Conservation (phyloP, 1,284 basidiomycete genomes). For the Leccinum fallax region DNA sequence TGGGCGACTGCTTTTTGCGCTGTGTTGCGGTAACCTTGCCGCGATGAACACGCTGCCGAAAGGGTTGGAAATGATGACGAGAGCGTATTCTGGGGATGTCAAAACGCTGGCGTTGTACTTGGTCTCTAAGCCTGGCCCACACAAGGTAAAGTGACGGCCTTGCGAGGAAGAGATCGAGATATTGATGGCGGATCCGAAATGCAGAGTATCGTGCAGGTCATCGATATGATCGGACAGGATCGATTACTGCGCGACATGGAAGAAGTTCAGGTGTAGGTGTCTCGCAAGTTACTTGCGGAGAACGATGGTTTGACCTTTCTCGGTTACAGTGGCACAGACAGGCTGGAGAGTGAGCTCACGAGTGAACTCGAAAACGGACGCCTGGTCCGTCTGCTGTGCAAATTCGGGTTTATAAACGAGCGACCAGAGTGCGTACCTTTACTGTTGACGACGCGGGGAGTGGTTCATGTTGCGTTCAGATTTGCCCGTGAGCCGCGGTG, state of each 20-base stretch:
- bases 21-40: conserved; percentile 70
- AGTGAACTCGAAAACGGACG: conserved; percentile 97
- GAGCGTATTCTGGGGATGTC: conserved; percentile 81
- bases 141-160: conserved; percentile 46
- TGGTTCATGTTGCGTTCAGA: conserved; percentile 43
- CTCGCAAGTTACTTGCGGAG: not conserved
- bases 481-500: conserved; percentile 95
- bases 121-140: conserved; percentile 69
- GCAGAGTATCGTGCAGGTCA: conserved; percentile 78
- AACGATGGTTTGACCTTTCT: conserved; percentile 5
- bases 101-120: conserved; percentile 82
- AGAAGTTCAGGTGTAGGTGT: conserved; percentile 71
- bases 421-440: conserved; percentile 80
- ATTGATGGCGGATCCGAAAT: conserved; percentile 6
- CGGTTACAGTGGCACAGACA: conserved; percentile 68
- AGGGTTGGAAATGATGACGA: conserved; percentile 76
- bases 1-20: conserved; percentile 81
- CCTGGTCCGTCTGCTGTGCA: conserved; percentile 89
- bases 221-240: conserved; percentile 73
- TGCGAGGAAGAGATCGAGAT: not conserved
- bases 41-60: conserved; percentile 71
- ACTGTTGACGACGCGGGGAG: not conserved
- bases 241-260: conserved; percentile 83
- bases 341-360: conserved; percentile 82
- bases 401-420: conserved; percentile 99